Evolutionary conservation across 805 yeast genomes (phyloP).

Genomic region (Myxozyma sirexii): DNA sequence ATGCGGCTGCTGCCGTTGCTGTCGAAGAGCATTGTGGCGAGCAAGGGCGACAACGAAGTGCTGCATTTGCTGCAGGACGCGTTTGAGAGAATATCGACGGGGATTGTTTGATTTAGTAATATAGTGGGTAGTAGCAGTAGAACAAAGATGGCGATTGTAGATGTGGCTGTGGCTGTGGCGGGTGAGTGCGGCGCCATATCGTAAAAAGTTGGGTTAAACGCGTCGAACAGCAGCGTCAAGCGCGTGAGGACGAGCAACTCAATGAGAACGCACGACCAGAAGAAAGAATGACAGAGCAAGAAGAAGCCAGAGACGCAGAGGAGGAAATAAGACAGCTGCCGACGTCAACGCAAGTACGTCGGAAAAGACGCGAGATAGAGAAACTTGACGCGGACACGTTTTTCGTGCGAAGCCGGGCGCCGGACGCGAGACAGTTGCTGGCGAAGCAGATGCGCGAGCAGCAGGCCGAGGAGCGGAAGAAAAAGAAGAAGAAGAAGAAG

Average conservation of each 20-base stretch:
- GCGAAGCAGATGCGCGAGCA: constrained; percentile 1
- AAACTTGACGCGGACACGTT: constrained; percentile 6
- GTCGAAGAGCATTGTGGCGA: constrained; percentile 32
- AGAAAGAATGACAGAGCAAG: not conserved
- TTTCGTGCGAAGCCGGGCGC: not conserved
- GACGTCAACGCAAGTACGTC: not conserved
- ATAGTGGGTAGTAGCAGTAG: not conserved
- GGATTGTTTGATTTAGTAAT: not conserved
- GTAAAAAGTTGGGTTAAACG: not conserved
- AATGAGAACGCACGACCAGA: too few species aligned
- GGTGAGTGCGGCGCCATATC: too few species aligned
- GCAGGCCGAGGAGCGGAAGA: not conserved
- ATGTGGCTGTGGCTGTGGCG: too few species aligned
- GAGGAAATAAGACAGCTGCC: not conserved
- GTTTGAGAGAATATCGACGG: constrained; percentile 30
- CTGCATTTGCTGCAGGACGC: constrained; percentile 26
- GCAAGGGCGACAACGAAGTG: constrained; percentile 25
- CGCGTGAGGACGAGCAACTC: too few species aligned
- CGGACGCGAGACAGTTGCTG: not conserved
- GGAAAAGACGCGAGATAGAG: not conserved
- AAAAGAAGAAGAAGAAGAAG: constrained; percentile 1
- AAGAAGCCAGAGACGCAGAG: not conserved
- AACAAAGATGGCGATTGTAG: not conserved
- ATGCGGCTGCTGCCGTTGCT: constrained; percentile 28
- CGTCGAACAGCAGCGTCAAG: too few species aligned